These are phyloP conservation scores for Epichloe gansuensis DNA, from an alignment of 2,329 filamentous ascomycete genomes.

Conservation along the genomic window DNA sequence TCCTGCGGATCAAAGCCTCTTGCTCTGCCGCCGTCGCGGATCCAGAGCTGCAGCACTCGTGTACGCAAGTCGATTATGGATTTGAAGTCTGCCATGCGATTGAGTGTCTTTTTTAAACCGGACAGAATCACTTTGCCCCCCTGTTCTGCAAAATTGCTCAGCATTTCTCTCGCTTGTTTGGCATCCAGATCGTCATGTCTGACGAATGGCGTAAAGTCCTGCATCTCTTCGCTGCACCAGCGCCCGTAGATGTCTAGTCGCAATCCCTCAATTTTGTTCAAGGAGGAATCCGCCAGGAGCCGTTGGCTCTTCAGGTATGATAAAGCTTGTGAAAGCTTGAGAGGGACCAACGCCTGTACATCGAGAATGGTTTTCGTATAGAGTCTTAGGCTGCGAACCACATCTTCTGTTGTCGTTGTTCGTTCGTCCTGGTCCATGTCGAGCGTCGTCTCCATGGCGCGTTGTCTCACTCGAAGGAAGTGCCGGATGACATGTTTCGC, in stretches of 20 bases:
- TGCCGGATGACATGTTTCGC: conserved; percentile 66
- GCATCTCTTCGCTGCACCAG: conserved; percentile 75
- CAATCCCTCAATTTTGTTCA: conserved; percentile 55
- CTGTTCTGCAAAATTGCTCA: conserved; percentile 50
- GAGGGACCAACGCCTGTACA: conserved; percentile 63
- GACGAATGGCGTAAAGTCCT: conserved; percentile 77
- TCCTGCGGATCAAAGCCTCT: conserved; percentile 54
- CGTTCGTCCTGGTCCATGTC: conserved; percentile 33
- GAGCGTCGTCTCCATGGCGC: conserved; percentile 53
- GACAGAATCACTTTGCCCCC: conserved; percentile 46
- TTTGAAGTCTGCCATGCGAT: conserved; percentile 50
- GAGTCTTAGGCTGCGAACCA: conserved; percentile 54
- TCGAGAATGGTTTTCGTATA: conserved; percentile 68
- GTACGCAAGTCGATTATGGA: conserved; percentile 57
- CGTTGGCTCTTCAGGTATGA: conserved; percentile 54
- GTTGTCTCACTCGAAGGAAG: conserved; percentile 60
- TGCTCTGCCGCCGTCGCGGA: conserved; percentile 51
- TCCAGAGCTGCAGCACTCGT: conserved; percentile 61
- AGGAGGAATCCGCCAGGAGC: conserved; percentile 56
- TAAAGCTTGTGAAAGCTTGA: conserved; percentile 57
- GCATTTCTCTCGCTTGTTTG: conserved; percentile 44
- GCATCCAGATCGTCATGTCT: conserved; percentile 64
- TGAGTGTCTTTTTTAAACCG: conserved; percentile 49
- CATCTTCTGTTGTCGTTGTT: conserved; percentile 29
- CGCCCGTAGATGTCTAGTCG: conserved; percentile 63